A percentile compares a stretch with the other conserved stretches of the same genome.
Evolutionary conservation across 2,329 filamentous ascomycete species (phyloP).

Genomic region (Colletotrichum echinochloae): DNA sequence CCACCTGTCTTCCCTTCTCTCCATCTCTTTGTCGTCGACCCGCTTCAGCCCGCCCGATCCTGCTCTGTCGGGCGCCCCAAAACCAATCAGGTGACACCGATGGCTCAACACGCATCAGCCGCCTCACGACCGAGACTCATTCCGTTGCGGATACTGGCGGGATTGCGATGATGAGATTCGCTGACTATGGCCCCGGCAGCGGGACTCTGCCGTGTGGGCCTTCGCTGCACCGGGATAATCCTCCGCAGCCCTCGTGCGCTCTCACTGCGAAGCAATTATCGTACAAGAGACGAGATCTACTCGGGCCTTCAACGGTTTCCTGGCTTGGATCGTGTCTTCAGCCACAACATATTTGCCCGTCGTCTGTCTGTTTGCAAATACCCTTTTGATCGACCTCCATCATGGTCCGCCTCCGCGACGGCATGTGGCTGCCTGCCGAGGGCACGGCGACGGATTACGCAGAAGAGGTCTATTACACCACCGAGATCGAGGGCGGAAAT

Average conservation of each 20-base stretch:
- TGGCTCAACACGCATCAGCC: constrained; percentile 38
- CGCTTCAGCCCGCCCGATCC: constrained; percentile 23
- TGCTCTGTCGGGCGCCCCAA: constrained; percentile 16
- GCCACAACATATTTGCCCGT: constrained; percentile 5
- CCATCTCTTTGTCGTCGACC: background rate
- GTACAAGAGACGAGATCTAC: constrained; percentile 40
- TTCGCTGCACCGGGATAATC: constrained; percentile 20
- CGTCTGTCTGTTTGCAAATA: constrained; percentile 11
- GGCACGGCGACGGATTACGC: constrained; percentile 73
- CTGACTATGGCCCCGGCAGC: constrained; percentile 19
- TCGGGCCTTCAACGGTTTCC: constrained; percentile 15
- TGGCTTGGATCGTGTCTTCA: constrained; percentile 18
- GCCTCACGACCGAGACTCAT: constrained; percentile 34
- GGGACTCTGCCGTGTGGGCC: constrained; percentile 32
- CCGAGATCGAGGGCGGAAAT: constrained; percentile 58
- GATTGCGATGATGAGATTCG: constrained; percentile 33
- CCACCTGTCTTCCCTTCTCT: background rate
- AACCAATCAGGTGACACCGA: constrained; percentile 30
- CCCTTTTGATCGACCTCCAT: constrained; percentile 7
- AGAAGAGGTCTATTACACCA: constrained; percentile 69
- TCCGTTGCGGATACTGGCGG: constrained; percentile 35
- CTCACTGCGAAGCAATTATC: constrained; percentile 1
- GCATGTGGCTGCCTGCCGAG: constrained; percentile 73
- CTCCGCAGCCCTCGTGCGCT: constrained; percentile 18
- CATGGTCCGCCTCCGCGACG: constrained; percentile 53